phyloP scores from a whole-genome alignment of 2,329 filamentous ascomycete species.

The Aspergillus niger region DNA sequence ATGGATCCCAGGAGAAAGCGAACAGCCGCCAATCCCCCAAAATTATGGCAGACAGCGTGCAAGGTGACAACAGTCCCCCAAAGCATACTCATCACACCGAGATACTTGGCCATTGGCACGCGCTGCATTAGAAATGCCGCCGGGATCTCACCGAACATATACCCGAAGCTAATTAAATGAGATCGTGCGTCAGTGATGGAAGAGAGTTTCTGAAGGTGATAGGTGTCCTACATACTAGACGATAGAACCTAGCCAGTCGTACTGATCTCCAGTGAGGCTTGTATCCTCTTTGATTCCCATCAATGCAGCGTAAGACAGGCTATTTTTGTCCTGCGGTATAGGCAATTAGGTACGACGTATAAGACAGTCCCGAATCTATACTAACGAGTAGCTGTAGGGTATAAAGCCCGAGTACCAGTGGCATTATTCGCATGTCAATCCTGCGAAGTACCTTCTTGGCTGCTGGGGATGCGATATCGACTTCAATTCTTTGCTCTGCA shows the following conservation, averaged over 20 bases:
- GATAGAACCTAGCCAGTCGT: slow-evolving; percentile 4
- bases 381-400: background rate
- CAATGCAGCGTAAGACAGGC: slow-evolving; percentile 3
- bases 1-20: slow-evolving; percentile 9
- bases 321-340: slow-evolving; percentile 5
- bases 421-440: slow-evolving; percentile 7
- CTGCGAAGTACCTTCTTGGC: slow-evolving; percentile 4
- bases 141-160: slow-evolving; percentile 7
- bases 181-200: too few species aligned
- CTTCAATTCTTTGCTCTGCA: too few species aligned
- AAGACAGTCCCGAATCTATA: too few species aligned
- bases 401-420: slow-evolving; percentile 1
- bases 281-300: slow-evolving; percentile 8
- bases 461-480: background rate
- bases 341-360: too few species aligned
- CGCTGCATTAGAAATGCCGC: slow-evolving; percentile 10
- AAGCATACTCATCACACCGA: slow-evolving; percentile 7
- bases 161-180: background rate
- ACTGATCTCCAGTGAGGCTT: background rate
- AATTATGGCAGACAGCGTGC: slow-evolving; percentile 6
- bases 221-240: slow-evolving; percentile 1
- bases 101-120: background rate
- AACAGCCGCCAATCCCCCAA: background rate
- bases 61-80: slow-evolving; percentile 5
- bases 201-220: background rate